Evolutionary conservation across 768 basidiomycete genomes (phyloP).

Genomic region (Leucogyrophana mollusca): DNA sequence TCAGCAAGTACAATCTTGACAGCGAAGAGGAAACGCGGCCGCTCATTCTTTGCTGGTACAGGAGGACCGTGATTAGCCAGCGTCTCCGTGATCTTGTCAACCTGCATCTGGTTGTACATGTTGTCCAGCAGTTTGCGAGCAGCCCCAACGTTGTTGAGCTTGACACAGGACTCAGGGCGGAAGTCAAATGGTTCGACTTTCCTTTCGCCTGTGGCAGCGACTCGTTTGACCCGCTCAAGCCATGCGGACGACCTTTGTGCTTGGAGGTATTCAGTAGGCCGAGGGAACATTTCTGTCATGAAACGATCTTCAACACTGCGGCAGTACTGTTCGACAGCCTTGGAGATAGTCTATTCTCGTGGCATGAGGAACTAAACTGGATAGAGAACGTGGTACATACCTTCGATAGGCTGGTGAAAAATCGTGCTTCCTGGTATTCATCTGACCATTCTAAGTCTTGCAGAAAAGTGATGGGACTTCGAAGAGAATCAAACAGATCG

Average conservation of each 20-base stretch:
- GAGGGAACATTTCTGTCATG: conserved; percentile 93
- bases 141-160: conserved; percentile 95
- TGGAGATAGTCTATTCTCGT: conserved; percentile 73
- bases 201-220: conserved; percentile 79
- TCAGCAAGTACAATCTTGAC: conserved; percentile 94
- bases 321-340: conserved; percentile 91
- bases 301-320: conserved; percentile 84
- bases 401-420: conserved; percentile 87
- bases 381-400: conserved; percentile 36
- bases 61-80: conserved; percentile 60
- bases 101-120: conserved; percentile 90
- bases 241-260: conserved; percentile 87
- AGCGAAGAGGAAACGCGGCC: conserved; percentile 79
- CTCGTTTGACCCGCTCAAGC: conserved; percentile 82
- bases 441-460: conserved; percentile 93
- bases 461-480: conserved; percentile 86
- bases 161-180: conserved; percentile 90
- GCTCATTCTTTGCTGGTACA: conserved; percentile 67
- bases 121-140: conserved; percentile 89
- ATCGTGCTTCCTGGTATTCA: conserved; percentile 82
- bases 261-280: conserved; percentile 72
- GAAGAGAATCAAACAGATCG: conserved; percentile 92
- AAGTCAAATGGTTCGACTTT: conserved; percentile 96
- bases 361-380: conserved; percentile 4
- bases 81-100: conserved; percentile 77